Conservation (phyloP, 129 eudicot genomes). For the Scalesia atractyloides region DNA sequence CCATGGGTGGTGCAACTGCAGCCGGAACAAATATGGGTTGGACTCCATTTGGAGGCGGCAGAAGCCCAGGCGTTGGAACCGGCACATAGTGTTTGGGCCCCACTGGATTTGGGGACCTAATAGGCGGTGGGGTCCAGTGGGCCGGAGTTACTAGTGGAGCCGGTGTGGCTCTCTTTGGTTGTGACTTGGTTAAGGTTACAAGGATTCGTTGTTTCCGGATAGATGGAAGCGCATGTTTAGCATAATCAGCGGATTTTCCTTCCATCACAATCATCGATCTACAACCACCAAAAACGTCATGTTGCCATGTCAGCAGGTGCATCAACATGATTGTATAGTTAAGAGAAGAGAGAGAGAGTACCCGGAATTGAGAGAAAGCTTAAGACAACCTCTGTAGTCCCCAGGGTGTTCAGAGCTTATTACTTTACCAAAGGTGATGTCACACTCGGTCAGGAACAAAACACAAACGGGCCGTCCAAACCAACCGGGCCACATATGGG, state of each 20-base stretch:
- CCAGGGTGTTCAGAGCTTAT: conserved; percentile 57
- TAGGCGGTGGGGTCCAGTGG: conserved; percentile 22
- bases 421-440: conserved; percentile 62
- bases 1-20: conserved; percentile 53
- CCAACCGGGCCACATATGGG: conserved; percentile 66
- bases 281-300: conserved; percentile 12
- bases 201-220: conserved; percentile 63
- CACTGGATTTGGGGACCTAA: conserved; percentile 38
- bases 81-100: conserved; percentile 58
- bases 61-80: conserved; percentile 47
- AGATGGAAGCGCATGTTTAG: conserved; percentile 66
- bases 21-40: conserved; percentile 65
- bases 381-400: conserved; percentile 61
- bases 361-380: conserved; percentile 78
- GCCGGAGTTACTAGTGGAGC: conserved; percentile 28
- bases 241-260: conserved; percentile 65
- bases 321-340: neutral
- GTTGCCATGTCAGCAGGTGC: neutral
- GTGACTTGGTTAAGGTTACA: conserved; percentile 60
- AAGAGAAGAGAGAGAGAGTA: conserved; percentile 19
- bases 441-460: conserved; percentile 64
- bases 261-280: conserved; percentile 75
- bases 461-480: conserved; percentile 74
- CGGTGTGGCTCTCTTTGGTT: conserved; percentile 42
- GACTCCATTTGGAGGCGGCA: conserved; percentile 54